Conservation (phyloP, 169 alveolate species). For the Hepatocystis sp. region DNA sequence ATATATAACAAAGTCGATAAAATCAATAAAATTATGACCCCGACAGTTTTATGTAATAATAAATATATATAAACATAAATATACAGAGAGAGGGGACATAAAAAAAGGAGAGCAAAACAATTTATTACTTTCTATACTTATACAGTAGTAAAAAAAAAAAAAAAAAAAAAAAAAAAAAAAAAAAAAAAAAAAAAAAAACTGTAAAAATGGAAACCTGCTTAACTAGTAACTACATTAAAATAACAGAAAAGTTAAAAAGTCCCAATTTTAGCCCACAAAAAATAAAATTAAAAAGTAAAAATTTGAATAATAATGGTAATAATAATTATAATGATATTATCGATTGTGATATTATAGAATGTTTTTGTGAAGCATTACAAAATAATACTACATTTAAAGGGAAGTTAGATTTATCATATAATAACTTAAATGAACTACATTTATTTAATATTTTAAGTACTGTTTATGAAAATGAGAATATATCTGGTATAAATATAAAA, state of each 20-base stretch:
- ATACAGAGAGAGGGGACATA: too few relatives aligned
- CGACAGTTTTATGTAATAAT: too few relatives aligned
- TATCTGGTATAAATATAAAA: slow-evolving; percentile 38
- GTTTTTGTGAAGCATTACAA: slow-evolving; percentile 49
- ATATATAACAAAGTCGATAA: too few relatives aligned
- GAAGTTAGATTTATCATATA: slow-evolving; percentile 28
- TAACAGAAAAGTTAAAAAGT: slow-evolving; percentile 15
- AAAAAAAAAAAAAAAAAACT: too few relatives aligned
- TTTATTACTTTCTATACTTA: too few relatives aligned
- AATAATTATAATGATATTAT: slow-evolving; percentile 18
- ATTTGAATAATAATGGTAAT: too few relatives aligned
- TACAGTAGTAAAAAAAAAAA: too few relatives aligned
- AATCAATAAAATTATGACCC: too few relatives aligned
- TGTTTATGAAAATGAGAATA: slow-evolving; percentile 30
- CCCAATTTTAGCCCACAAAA: not conserved
- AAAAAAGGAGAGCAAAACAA: too few relatives aligned
- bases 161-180: too few relatives aligned
- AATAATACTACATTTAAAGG: slow-evolving; percentile 32
- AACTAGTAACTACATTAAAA: slow-evolving; percentile 14
- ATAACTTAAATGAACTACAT: slow-evolving; percentile 41
- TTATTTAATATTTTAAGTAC: slow-evolving; percentile 29
- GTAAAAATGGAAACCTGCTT: slow-evolving; percentile 7
- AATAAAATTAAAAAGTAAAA: slow-evolving; percentile 13
- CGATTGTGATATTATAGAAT: slow-evolving; percentile 55
- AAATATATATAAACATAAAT: too few relatives aligned